These are phyloP conservation scores for Lepiota brunneoincarnata DNA, from an alignment of 768 basidiomycete species.

Conservation along the genomic window DNA sequence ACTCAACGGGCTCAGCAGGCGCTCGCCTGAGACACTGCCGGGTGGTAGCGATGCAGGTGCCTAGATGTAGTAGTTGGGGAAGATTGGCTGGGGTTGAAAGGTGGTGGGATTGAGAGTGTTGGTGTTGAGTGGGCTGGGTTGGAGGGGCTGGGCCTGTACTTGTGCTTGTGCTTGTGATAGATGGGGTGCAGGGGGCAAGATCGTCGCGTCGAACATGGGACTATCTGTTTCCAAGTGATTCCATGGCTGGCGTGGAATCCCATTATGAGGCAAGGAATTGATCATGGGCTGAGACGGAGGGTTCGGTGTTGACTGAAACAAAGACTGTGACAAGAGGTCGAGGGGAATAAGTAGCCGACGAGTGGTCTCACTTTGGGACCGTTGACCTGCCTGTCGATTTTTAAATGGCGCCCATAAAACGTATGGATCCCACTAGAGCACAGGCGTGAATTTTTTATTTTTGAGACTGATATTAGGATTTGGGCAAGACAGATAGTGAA, in stretches of 20 bases:
- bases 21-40: not conserved
- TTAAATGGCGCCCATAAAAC: no score
- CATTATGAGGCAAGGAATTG: not conserved
- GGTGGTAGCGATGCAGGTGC: not conserved
- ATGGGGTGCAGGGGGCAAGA: not conserved
- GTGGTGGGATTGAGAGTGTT: not conserved
- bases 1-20: slow-evolving; percentile 1
- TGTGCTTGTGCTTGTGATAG: not conserved
- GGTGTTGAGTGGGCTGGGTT: not conserved
- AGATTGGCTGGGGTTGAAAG: not conserved
- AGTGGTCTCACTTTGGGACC: no score
- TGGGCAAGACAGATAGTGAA: no score
- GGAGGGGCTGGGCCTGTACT: not conserved
- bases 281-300: not conserved
- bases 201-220: not conserved
- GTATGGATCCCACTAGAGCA: no score
- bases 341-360: not conserved
- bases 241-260: not conserved
- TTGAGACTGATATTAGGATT: no score
- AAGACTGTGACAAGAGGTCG: not conserved
- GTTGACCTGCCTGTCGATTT: no score
- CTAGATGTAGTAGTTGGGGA: slow-evolving; percentile 1
- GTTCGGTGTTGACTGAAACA: not conserved
- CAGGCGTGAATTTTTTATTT: no score
- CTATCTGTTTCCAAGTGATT: not conserved